Conservation (phyloP, 495 filamentous ascomycete genomes). For the Mytilinidion resinicola region DNA sequence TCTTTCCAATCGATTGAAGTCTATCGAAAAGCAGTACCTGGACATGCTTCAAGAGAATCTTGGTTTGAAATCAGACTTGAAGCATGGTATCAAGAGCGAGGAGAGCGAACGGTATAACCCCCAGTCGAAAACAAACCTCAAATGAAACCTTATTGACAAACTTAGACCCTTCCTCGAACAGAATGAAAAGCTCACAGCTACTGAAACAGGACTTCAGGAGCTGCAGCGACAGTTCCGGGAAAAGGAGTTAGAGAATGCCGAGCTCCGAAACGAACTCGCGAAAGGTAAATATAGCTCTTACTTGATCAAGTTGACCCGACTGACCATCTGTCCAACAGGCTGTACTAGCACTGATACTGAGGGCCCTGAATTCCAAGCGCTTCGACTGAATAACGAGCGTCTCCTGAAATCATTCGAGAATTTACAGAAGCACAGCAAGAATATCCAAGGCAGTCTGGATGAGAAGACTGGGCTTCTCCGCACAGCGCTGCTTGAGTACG, state of each 20-base stretch:
- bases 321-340: no score
- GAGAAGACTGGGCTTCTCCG: constrained; percentile 34
- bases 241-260: constrained; percentile 23
- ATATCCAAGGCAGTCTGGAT: constrained; percentile 35
- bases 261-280: constrained; percentile 43
- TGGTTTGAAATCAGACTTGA: constrained; percentile 27
- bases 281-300: constrained; percentile 29
- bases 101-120: constrained; percentile 12
- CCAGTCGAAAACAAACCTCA: background rate
- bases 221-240: constrained; percentile 18
- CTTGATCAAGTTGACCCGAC: no score
- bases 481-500: constrained; percentile 34
- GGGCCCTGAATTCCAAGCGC: constrained; percentile 2
- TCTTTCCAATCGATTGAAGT: constrained; percentile 18
- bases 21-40: constrained; percentile 31
- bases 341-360: background rate
- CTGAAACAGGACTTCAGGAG: constrained; percentile 18
- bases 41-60: constrained; percentile 34
- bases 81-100: constrained; percentile 17
- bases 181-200: constrained; percentile 33
- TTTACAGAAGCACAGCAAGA: constrained; percentile 23
- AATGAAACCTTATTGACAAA: background rate
- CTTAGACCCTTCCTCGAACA: constrained; percentile 28
- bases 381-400: constrained; percentile 20
- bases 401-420: constrained; percentile 39